Evolutionary conservation across 2,329 filamentous ascomycete genomes (phyloP), one percentile per base, ranked within the genome.

Genomic region (Parasarocladium wereldwijsianum): DNA sequence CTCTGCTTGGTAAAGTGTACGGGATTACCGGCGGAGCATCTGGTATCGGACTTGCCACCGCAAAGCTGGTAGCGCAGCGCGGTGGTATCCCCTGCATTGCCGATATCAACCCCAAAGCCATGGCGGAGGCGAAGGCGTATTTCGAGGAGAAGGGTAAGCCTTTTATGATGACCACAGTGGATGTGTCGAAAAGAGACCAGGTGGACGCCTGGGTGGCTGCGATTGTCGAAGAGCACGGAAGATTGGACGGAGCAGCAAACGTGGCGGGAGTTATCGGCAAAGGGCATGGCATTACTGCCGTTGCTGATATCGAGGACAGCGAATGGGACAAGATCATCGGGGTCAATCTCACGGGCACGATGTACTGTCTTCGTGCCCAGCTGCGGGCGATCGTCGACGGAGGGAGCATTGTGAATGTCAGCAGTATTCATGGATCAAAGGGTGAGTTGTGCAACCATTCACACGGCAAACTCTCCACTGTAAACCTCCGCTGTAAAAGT

Each of bases 381-480:
- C 47, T 62, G 24, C 44, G 44, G 21, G 54, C 55, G 23, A 56
- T 70, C 27, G 51, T 52, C 2, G 50, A 60, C n/a, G 58, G 61
- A 2, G 66, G 65, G 1, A 67, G 65, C 37, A 70, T 74, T 40
- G 68, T 74, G 34, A 72, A 68, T 42, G 54, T 64, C 17, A 55
- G 59, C n/a, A 66, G 59, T 21, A 60, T 70, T 26, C 57, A 64
- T 21, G 65, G 65, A 20, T 38, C 49, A 8, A 45, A 54, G 14
- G 46, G 49, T 39, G 42, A 25, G 28, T 27, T 27, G 15, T 8
- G 9, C 8, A 13, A 16, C 12, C 15, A 29, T 9, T n/a, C 9
- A n/a, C 8, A 24, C 14, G 3, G 8, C 5, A 11, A 14, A 17
- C 11, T 10, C 5, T 8, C 13, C 8, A 7, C 13, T 6, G 12